These are phyloP conservation scores for Phialophora chinensis DNA, from an alignment of 2,329 filamentous ascomycete species.

Conservation along the genomic window DNA sequence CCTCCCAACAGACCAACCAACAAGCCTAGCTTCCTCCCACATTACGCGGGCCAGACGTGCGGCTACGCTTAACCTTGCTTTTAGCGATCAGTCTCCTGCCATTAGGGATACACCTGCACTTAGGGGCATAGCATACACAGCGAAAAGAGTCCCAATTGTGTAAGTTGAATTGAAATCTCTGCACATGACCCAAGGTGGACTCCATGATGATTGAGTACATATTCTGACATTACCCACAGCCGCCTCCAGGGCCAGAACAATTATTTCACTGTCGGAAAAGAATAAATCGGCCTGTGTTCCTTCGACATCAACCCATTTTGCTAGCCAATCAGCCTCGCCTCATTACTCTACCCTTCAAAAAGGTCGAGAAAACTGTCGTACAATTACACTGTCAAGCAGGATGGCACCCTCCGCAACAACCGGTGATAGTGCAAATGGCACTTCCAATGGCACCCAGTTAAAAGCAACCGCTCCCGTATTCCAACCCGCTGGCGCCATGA, in stretches of 20 bases:
- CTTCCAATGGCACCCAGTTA: slow-evolving; percentile 33
- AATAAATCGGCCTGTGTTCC: slow-evolving; percentile 1
- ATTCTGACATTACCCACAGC: slow-evolving; percentile 18
- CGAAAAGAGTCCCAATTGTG: slow-evolving; percentile 23
- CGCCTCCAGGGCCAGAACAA: not conserved
- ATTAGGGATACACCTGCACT: slow-evolving; percentile 40
- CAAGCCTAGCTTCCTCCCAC: slow-evolving; percentile 9
- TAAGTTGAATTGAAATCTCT: slow-evolving; percentile 33
- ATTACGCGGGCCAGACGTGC: slow-evolving; percentile 11
- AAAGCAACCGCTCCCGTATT: slow-evolving; percentile 52
- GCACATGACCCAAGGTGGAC: slow-evolving; percentile 37
- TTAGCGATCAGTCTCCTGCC: slow-evolving; percentile 39
- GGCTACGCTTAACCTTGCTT: slow-evolving; percentile 36
- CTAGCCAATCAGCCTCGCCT: slow-evolving; percentile 29
- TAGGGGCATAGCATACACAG: slow-evolving; percentile 35
- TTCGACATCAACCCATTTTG: slow-evolving; percentile 10
- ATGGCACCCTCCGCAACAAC: slow-evolving; percentile 35
- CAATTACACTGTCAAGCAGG: not conserved
- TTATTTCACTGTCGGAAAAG: slow-evolving; percentile 13
- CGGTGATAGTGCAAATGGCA: slow-evolving; percentile 27
- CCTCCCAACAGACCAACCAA: slow-evolving; percentile 17
- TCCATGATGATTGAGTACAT: slow-evolving; percentile 24
- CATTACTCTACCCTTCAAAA: slow-evolving; percentile 14
- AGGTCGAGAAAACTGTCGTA: slow-evolving; percentile 1
- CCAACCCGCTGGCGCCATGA: slow-evolving; percentile 45